Base-by-base conservation (phyloP, 2,329 filamentous ascomycete species). In the Hyphodiscus sp. region DNA sequence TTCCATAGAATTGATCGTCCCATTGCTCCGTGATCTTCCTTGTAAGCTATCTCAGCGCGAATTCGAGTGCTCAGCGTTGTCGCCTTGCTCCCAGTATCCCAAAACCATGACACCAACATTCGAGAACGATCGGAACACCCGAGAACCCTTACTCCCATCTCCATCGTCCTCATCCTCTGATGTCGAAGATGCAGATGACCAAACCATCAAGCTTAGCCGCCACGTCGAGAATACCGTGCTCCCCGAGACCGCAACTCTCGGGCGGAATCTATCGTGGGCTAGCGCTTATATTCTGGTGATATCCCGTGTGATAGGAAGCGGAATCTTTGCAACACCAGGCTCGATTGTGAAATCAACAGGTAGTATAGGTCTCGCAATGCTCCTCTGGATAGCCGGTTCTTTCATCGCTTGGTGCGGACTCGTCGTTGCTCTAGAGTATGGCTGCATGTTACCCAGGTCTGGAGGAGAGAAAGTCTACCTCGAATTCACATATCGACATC, bases 281-380 rank as follows among this genome's bases (percentile, higher is more conserved):
- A 61, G 63, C 26, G 61, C 63, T 8, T 64, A 65, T 50, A 64
- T 65, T n/a, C 56, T 64, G 48, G 58, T 62, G 6, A 65, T 65
- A 19, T 64, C 61, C n/a, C 57, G 63, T 11, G 61, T 65, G 1
- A 65, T 65, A 19, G 63, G 63, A 1, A 59, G 54, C 2, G 63
- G 63, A 0, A 64, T 65, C 45, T 65, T 65, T 45, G 61, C 63
- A 7, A 65, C 70, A 77, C 86, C 86, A 0, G 85, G 85, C 0
- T 76, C 83, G 4, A 86, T 90, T 48, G 74, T 87, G 2, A 77
- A 80, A 41, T 78, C 81, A 0, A 81, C 83, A 1, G 86, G 86
- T 1, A 89, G 84, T 9, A 76, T 81, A 2, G 80, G 79, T 1
- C 72, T 80, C 41, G 70, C 74, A 10, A 65, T 82, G 5, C 69